A percentile compares a stretch with the other conserved stretches of the same genome.
These are phyloP conservation scores for Fusarium protoensiforme DNA, from an alignment of 2,329 filamentous ascomycete genomes.

Conservation along the genomic window DNA sequence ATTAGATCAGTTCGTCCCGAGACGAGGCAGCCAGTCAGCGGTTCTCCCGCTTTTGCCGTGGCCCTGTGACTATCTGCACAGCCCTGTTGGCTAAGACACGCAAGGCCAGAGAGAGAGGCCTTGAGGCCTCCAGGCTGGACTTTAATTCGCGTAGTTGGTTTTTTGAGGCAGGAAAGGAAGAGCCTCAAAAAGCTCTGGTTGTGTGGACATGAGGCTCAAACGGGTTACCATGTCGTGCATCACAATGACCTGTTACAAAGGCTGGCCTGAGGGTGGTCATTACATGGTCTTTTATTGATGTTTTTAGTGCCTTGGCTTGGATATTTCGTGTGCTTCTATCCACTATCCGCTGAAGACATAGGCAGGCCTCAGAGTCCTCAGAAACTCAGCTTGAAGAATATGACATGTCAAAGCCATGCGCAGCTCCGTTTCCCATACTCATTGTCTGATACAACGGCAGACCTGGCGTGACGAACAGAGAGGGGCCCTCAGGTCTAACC, in stretches of 20 bases:
- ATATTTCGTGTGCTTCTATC: neutral
- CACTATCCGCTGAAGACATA: neutral
- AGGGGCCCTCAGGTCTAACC: neutral
- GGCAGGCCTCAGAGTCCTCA: neutral
- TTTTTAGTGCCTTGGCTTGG: neutral
- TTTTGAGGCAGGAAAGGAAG: neutral
- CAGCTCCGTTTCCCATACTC: conserved; percentile 29
- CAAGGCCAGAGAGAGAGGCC: neutral
- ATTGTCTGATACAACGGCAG: conserved; percentile 28
- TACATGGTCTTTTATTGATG: neutral
- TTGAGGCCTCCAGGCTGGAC: neutral
- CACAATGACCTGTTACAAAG: neutral
- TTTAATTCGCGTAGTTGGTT: neutral
- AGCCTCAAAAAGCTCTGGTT: neutral
- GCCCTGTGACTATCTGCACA: neutral
- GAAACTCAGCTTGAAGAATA: neutral
- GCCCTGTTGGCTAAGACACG: neutral
- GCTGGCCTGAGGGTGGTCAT: neutral
- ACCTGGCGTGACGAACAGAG: conserved; percentile 7
- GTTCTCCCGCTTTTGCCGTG: neutral
- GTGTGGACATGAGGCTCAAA: neutral
- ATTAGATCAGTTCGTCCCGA: neutral
- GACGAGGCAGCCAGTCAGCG: neutral
- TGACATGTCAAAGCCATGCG: conserved; percentile 34
- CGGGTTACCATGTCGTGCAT: neutral